Conservation (phyloP, 352 stramenopile species). For the Globisporangium alternatum region DNA sequence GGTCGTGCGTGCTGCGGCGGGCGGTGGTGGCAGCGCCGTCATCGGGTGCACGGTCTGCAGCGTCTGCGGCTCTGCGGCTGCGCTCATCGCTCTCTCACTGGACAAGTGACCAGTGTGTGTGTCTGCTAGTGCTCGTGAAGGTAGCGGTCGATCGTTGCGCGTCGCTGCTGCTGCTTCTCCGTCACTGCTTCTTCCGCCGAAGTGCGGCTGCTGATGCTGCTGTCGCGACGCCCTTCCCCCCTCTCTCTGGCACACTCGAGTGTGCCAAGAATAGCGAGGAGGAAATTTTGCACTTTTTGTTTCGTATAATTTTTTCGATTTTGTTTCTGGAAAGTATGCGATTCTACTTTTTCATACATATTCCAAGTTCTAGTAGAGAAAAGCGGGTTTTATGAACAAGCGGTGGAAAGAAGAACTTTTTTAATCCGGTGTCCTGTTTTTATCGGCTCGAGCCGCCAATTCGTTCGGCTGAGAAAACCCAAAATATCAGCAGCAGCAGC, state of each 20-base stretch:
- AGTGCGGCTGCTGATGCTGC: not conserved
- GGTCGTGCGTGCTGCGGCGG: not conserved
- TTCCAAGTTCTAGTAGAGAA: too few relatives aligned
- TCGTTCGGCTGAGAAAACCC: too few relatives aligned
- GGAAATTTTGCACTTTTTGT: too few relatives aligned
- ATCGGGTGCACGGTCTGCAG: conserved; percentile 17
- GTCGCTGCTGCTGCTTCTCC: conserved; percentile 1
- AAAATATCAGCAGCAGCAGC: too few relatives aligned
- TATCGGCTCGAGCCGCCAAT: too few relatives aligned
- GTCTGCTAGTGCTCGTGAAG: not conserved
- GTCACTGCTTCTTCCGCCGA: not conserved
- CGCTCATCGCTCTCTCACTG: conserved; percentile 9
- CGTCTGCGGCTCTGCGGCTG: conserved; percentile 12
- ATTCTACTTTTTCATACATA: too few relatives aligned
- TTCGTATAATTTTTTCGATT: too few relatives aligned
- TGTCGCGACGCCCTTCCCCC: conserved; percentile 8
- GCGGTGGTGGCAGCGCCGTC: not conserved
- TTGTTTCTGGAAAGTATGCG: too few relatives aligned
- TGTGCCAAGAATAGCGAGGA: not conserved
- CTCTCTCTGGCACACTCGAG: not conserved
- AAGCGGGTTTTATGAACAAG: too few relatives aligned
- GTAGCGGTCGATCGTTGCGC: not conserved
- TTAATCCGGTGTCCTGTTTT: too few relatives aligned
- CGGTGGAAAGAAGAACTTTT: too few relatives aligned
- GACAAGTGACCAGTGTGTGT: too few relatives aligned